phyloP scores from a whole-genome alignment of 805 yeast genomes.

The Zygotorulaspora danielsina region DNA sequence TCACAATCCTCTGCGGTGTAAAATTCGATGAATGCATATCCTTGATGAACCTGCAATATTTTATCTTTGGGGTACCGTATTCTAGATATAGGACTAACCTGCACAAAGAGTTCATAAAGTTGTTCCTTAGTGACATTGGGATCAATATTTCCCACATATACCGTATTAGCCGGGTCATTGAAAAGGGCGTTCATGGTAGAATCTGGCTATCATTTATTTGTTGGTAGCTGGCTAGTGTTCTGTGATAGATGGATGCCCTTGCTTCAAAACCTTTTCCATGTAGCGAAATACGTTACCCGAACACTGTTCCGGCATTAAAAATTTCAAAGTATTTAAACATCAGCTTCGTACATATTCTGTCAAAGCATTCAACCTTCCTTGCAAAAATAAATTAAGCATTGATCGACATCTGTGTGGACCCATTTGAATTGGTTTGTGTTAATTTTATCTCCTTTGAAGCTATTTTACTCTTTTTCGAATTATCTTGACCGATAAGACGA shows the following conservation, averaged over 20 bases:
- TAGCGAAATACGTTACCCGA: conserved; percentile 1
- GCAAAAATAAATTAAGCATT: neutral
- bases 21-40: conserved; percentile 84
- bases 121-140: conserved; percentile 65
- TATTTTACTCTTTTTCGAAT: neutral
- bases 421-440: neutral
- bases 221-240: too few species aligned
- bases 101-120: conserved; percentile 77
- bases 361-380: neutral
- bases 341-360: neutral
- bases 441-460: conserved; percentile 1
- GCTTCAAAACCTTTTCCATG: neutral
- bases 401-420: conserved; percentile 3
- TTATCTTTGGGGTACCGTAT: conserved; percentile 79
- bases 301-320: too few species aligned
- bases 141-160: conserved; percentile 82
- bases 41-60: conserved; percentile 66
- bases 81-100: conserved; percentile 71
- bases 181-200: conserved; percentile 9
- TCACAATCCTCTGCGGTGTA: conserved; percentile 56
- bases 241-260: too few species aligned
- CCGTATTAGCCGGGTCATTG: conserved; percentile 35
- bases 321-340: neutral
- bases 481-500: neutral
- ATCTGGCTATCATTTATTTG: too few species aligned